A percentile compares a stretch with the other conserved stretches of the same genome.
These are phyloP conservation scores for Antrodiella citrinella DNA, from an alignment of 768 basidiomycete species.

Conservation along the genomic window DNA sequence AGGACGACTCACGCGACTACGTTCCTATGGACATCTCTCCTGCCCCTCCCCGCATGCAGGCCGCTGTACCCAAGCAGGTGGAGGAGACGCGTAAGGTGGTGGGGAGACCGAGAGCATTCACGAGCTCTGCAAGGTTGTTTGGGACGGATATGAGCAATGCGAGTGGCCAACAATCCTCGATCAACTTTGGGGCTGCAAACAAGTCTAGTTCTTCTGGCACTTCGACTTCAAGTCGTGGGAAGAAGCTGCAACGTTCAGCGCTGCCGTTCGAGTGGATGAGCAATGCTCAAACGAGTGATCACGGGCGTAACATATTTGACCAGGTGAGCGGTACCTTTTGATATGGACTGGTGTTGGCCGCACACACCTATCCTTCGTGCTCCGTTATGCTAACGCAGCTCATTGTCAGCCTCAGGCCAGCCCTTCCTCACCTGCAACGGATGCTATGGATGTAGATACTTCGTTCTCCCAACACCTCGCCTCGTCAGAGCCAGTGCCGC, in stretches of 20 bases:
- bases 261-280: slow-evolving; percentile 56
- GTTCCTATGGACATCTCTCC: slow-evolving; percentile 84
- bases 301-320: slow-evolving; percentile 17
- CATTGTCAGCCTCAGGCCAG: slow-evolving; percentile 27
- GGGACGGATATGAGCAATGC: slow-evolving; percentile 68
- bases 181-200: slow-evolving; percentile 23
- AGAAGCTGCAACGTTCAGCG: slow-evolving; percentile 53
- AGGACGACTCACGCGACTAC: slow-evolving; percentile 33
- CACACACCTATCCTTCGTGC: background rate
- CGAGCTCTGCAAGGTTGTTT: slow-evolving; percentile 59
- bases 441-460: slow-evolving; percentile 76
- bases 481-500: slow-evolving; percentile 18
- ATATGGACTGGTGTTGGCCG: slow-evolving; percentile 3
- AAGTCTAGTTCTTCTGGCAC: slow-evolving; percentile 33
- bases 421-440: slow-evolving; percentile 43
- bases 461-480: slow-evolving; percentile 29
- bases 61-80: slow-evolving; percentile 14
- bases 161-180: slow-evolving; percentile 19
- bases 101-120: slow-evolving; percentile 56
- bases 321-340: slow-evolving; percentile 19
- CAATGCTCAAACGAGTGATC: background rate
- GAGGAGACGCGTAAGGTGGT: slow-evolving; percentile 19
- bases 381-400: slow-evolving; percentile 13
- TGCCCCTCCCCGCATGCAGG: slow-evolving; percentile 24
- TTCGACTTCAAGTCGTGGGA: slow-evolving; percentile 27